A percentile compares a stretch with the other conserved stretches of the same genome.
Conservation (phyloP, 2,329 filamentous ascomycete genomes). For the Pyrenophora graminea region DNA sequence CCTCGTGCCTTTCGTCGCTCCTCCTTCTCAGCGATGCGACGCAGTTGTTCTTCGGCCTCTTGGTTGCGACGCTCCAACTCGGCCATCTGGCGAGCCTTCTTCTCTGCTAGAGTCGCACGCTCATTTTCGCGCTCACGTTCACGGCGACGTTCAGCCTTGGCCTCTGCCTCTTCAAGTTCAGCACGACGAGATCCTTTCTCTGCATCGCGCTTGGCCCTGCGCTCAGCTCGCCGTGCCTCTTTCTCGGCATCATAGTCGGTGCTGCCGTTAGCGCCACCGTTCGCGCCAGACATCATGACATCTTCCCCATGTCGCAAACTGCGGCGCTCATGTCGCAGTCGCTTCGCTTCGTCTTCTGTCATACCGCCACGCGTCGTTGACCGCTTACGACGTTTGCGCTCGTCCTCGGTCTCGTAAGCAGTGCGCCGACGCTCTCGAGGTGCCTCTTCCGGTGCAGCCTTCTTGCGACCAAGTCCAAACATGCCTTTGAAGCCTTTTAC, state of each 20-base stretch:
- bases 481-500: slow-evolving; percentile 61
- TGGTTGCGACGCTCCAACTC: slow-evolving; percentile 46
- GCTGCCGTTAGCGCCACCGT: slow-evolving; percentile 34
- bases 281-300: slow-evolving; percentile 31
- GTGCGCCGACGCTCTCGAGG: slow-evolving; percentile 39
- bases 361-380: slow-evolving; percentile 40
- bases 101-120: slow-evolving; percentile 39
- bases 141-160: slow-evolving; percentile 43
- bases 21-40: slow-evolving; percentile 47
- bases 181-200: slow-evolving; percentile 43
- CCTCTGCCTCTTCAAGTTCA: slow-evolving; percentile 43
- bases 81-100: slow-evolving; percentile 44
- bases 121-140: slow-evolving; percentile 46
- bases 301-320: slow-evolving; percentile 39
- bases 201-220: slow-evolving; percentile 38
- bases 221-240: slow-evolving; percentile 46
- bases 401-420: slow-evolving; percentile 44
- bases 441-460: slow-evolving; percentile 37
- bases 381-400: slow-evolving; percentile 44
- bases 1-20: slow-evolving; percentile 39
- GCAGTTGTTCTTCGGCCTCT: slow-evolving; percentile 45
- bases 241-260: slow-evolving; percentile 41
- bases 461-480: slow-evolving; percentile 49
- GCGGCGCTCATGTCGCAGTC: slow-evolving; percentile 44
- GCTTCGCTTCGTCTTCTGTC: slow-evolving; percentile 46